Percentiles rank a stretch among this genome's conserved stretches.
Evolutionary conservation across 2,329 filamentous ascomycete genomes (phyloP).

Genomic region (Xylaria sp.): DNA sequence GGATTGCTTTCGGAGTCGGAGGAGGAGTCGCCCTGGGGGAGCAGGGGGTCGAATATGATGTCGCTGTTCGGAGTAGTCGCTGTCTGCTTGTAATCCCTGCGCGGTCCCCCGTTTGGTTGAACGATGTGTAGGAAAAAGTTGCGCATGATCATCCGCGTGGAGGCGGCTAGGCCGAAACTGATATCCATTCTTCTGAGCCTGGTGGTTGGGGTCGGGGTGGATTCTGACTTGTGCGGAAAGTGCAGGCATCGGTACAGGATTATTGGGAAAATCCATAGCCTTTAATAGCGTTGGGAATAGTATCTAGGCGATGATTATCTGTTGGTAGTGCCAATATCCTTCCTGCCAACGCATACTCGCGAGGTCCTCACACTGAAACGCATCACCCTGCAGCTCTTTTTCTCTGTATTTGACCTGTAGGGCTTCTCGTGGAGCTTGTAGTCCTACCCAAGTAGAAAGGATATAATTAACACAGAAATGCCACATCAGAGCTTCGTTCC

Average conservation of each 20-base stretch:
- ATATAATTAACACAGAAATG: too few relatives aligned
- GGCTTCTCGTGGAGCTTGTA: background rate
- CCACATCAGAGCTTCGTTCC: too few relatives aligned
- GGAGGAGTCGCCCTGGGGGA: background rate
- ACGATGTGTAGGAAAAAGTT: background rate
- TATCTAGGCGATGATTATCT: background rate
- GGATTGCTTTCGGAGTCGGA: background rate
- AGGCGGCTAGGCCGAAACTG: background rate
- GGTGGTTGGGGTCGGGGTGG: background rate
- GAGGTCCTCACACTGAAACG: background rate
- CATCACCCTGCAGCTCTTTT: background rate
- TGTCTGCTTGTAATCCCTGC: background rate
- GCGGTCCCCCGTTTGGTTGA: background rate
- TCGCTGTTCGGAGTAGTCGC: background rate
- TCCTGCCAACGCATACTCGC: background rate
- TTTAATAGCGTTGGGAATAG: background rate
- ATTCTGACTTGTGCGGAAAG: too few relatives aligned
- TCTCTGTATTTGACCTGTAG: background rate
- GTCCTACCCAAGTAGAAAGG: too few relatives aligned
- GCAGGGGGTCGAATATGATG: background rate
- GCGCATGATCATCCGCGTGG: background rate
- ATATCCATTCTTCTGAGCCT: background rate
- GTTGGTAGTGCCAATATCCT: background rate
- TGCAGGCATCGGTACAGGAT: too few relatives aligned
- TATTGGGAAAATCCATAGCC: too few relatives aligned